Base-by-base conservation (phyloP, 495 filamentous ascomycete genomes). In the Niebla homalea region DNA sequence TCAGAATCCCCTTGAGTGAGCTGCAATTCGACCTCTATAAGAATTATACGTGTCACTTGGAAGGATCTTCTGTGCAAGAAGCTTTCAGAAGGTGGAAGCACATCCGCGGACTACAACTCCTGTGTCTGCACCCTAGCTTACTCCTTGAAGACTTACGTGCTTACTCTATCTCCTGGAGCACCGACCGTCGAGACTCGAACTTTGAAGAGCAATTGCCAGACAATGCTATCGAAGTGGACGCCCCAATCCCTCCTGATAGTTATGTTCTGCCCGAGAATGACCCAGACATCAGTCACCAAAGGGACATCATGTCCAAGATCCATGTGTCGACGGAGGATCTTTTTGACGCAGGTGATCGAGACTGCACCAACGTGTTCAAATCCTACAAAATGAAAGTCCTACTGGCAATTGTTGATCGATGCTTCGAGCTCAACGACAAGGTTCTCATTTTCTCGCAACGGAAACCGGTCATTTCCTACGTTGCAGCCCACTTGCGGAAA, bases 361-460 rank as follows among this genome's bases (percentile, higher is more conserved):
- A 32, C 29, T 32, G 29, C 8, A 32, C 3, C 5, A 32, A 32
- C 29, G 7, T 8, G 29, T 0, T 1, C 4, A 53, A 73, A 21
- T 89, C 86, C 2, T 68, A 80, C 58, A 88, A 90, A 56, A 72
- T 82, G 7, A 39, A 66, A n/a, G 65, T 89, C 0, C 64, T 92
- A 12, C 57, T 78, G 19, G 64, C 66, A 16, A 90, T 96, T 41
- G 54, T 94, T 1, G 61, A 79, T 0, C 71, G 78, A 44, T 80
- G 79, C 11, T 71, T 75, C 40, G 62, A 56, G 5, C 63, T 70
- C 1, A 70, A 72, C 0, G 89, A 97, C 60, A 84, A 87, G 55
- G 71, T 86, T 14, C 67, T 76, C 6, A 65, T 95, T 3, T 96
- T 96, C 56, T 86, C 84, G 0, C 84, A 88, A 36, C 83, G 78